These are phyloP conservation scores for Lachnellula willkommii DNA, from an alignment of 2,329 filamentous ascomycete species.

Conservation along the genomic window DNA sequence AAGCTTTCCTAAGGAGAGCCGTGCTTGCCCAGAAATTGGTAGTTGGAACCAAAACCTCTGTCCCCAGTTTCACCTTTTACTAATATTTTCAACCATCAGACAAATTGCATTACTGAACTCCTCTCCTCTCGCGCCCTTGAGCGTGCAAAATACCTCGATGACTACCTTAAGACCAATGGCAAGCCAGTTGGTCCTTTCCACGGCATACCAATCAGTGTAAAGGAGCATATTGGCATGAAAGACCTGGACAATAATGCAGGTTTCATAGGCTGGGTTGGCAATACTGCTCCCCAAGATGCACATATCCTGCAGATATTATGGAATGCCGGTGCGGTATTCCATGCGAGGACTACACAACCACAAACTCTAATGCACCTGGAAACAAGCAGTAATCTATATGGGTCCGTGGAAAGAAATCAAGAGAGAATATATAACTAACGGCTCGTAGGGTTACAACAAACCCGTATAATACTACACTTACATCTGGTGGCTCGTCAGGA, in stretches of 20 bases:
- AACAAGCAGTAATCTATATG: conserved; percentile 44
- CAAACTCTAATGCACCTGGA: conserved; percentile 52
- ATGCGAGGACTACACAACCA: conserved; percentile 48
- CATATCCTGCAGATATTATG: conserved; percentile 42
- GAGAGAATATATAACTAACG: neutral
- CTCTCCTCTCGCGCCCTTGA: conserved; percentile 33
- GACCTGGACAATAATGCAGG: conserved; percentile 44
- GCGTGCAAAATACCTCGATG: conserved; percentile 32
- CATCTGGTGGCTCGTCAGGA: conserved; percentile 49
- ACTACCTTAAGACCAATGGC: conserved; percentile 26
- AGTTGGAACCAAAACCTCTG: neutral
- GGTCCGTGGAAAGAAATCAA: conserved; percentile 21
- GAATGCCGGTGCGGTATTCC: conserved; percentile 46
- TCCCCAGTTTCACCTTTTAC: neutral
- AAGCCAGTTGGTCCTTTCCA: conserved; percentile 35
- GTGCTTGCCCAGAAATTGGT: conserved; percentile 47
- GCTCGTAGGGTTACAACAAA: conserved; percentile 44
- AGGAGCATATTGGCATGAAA: conserved; percentile 49
- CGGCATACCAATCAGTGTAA: conserved; percentile 46
- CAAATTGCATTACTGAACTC: conserved; percentile 43
- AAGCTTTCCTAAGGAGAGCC: conserved; percentile 51
- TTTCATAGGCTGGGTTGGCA: conserved; percentile 45
- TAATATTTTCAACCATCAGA: conserved; percentile 26
- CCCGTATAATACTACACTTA: conserved; percentile 46
- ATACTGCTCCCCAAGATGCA: conserved; percentile 40